phyloP scores from a whole-genome alignment of 2,329 filamentous ascomycete species.

The Pestalotiopsis sp. region DNA sequence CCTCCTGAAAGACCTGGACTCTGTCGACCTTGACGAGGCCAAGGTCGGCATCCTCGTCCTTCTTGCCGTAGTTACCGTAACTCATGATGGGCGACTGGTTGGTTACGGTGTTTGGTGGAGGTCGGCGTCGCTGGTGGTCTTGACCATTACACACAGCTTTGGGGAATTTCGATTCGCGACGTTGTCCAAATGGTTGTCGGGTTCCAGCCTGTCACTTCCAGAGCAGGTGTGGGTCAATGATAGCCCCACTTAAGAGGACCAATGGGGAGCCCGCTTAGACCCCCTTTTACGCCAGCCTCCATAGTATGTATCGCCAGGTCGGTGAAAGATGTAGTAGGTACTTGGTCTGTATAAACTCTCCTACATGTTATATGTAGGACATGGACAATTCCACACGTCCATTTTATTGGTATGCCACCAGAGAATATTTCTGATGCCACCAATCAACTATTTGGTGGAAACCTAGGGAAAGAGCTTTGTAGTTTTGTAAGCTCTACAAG shows the following conservation, averaged over 20 bases:
- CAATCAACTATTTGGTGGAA: too few relatives aligned
- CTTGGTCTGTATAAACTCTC: not conserved
- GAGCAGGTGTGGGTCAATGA: not conserved
- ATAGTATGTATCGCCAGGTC: not conserved
- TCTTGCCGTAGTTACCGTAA: constrained; percentile 99
- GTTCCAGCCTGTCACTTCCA: constrained; percentile 13
- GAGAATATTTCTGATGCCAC: too few relatives aligned
- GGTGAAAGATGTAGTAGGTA: not conserved
- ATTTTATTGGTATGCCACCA: too few relatives aligned
- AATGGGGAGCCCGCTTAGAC: not conserved
- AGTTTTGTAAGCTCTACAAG: too few relatives aligned
- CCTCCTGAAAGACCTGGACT: constrained; percentile 98
- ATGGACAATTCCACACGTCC: too few relatives aligned
- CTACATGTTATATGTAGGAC: too few relatives aligned
- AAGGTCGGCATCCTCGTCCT: constrained; percentile 95
- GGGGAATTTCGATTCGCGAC: constrained; percentile 19
- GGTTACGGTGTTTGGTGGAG: constrained; percentile 21
- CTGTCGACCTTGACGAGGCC: constrained; percentile 96
- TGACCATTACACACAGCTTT: constrained; percentile 23
- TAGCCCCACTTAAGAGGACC: constrained; percentile 2
- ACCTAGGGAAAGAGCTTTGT: too few relatives aligned
- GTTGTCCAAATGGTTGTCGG: constrained; percentile 16
- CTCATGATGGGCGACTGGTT: constrained; percentile 68
- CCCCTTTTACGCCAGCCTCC: constrained; percentile 1
- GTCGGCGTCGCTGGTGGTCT: constrained; percentile 21